phyloP scores from a whole-genome alignment of 192 early-diverging fungal genomes.

The Umbelopsis isabellina region DNA sequence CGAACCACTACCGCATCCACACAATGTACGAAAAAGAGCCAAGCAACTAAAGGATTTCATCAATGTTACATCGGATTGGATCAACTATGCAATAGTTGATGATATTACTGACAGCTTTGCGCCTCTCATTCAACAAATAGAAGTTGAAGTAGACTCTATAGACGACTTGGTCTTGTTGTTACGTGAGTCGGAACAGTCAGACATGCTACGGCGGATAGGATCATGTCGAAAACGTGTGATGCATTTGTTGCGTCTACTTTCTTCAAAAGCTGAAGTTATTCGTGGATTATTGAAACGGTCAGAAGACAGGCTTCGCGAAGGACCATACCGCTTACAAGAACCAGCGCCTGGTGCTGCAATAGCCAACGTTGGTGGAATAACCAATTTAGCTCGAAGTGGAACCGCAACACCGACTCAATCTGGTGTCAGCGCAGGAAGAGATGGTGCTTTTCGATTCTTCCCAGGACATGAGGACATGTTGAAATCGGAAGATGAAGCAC shows the following conservation, averaged over 20 bases:
- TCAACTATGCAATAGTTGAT: constrained; percentile 81
- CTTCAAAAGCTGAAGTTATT: constrained; percentile 72
- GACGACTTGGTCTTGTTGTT: constrained; percentile 78
- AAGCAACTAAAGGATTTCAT: constrained; percentile 56
- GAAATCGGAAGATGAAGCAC: constrained; percentile 22
- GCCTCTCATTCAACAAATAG: constrained; percentile 63
- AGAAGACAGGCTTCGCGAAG: constrained; percentile 29
- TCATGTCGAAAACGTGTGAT: constrained; percentile 73
- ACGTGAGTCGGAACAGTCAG: constrained; percentile 49
- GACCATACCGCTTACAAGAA: constrained; percentile 15
- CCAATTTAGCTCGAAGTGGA: background rate
- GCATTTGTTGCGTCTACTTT: constrained; percentile 64
- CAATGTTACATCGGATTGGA: constrained; percentile 62
- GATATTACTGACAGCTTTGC: constrained; percentile 77
- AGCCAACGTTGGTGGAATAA: constrained; percentile 14
- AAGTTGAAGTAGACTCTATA: constrained; percentile 75
- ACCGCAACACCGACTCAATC: background rate
- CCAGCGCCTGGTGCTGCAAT: background rate
- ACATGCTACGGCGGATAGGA: constrained; percentile 79
- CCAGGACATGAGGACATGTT: background rate
- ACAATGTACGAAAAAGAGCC: constrained; percentile 68
- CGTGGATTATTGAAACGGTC: constrained; percentile 68
- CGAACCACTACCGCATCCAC: constrained; percentile 54
- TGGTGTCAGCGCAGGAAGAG: background rate
- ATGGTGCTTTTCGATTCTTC: constrained; percentile 23